Conservation (phyloP, 2,329 filamentous ascomycete species). For the Clonostachys solani region DNA sequence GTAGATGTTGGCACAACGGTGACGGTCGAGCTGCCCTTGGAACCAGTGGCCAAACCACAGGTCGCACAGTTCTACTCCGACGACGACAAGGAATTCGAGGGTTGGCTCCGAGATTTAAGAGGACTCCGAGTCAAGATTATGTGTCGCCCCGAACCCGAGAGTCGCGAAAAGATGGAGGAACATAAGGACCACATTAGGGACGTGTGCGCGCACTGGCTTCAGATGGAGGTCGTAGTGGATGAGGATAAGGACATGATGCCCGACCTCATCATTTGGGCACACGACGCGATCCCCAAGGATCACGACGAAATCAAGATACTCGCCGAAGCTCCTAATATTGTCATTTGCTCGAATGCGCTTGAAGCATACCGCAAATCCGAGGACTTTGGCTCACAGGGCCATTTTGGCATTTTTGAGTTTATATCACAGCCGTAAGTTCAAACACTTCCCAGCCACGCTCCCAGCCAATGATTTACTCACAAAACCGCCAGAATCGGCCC, state of each 20-base stretch:
- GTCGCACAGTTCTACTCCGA: neutral
- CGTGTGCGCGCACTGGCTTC: constrained; percentile 9
- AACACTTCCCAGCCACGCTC: too few relatives aligned
- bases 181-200: constrained; percentile 6
- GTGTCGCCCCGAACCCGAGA: too few relatives aligned
- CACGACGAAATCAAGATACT: constrained; percentile 1
- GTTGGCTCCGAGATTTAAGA: too few relatives aligned
- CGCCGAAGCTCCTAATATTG: constrained; percentile 13
- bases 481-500: constrained; percentile 20
- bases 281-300: constrained; percentile 6
- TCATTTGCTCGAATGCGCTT: constrained; percentile 22
- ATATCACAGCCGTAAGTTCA: constrained; percentile 29
- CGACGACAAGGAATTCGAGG: constrained; percentile 18
- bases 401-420: constrained; percentile 23
- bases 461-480: neutral
- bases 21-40: constrained; percentile 22
- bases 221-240: constrained; percentile 18
- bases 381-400: constrained; percentile 8
- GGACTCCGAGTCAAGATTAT: too few relatives aligned
- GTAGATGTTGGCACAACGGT: constrained; percentile 28
- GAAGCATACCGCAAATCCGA: constrained; percentile 15
- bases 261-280: constrained; percentile 16
- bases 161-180: too few relatives aligned
- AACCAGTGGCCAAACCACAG: constrained; percentile 26
- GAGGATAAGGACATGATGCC: constrained; percentile 7